Conservation (phyloP, 208 protist species). For the Trichomonas gallinae region DNA sequence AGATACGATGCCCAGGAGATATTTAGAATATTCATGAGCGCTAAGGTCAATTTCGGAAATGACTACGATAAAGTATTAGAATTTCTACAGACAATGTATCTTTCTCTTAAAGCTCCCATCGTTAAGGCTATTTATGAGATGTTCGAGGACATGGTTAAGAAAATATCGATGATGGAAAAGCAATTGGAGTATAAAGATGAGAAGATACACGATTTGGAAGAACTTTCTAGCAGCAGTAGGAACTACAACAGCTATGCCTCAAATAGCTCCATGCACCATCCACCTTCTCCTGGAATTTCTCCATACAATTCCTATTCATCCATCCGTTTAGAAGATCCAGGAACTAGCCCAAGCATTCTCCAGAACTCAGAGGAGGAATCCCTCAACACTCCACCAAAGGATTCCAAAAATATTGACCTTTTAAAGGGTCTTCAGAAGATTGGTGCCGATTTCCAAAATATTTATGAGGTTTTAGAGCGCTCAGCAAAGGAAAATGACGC, state of each 20-base stretch:
- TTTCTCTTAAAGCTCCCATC: background rate
- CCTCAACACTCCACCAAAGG: too few relatives aligned
- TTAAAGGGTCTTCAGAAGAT: background rate
- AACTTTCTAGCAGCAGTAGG: background rate
- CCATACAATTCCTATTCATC: background rate
- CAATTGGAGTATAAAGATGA: background rate
- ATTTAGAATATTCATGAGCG: background rate
- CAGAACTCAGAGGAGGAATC: background rate
- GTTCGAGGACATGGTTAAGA: background rate
- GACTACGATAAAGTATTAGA: background rate
- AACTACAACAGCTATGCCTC: background rate
- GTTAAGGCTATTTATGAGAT: background rate
- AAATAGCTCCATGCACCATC: background rate
- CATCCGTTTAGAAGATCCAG: too few relatives aligned
- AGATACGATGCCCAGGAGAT: background rate
- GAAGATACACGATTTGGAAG: background rate
- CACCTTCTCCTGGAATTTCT: background rate
- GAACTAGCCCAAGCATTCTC: background rate
- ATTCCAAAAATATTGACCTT: background rate
- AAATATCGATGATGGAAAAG: background rate
- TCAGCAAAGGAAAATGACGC: background rate
- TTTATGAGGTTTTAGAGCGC: background rate
- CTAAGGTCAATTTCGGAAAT: background rate
- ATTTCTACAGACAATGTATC: background rate
- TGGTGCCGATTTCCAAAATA: background rate